phyloP scores from a whole-genome alignment of 2,329 filamentous ascomycete genomes.

The Periconia sp. region DNA sequence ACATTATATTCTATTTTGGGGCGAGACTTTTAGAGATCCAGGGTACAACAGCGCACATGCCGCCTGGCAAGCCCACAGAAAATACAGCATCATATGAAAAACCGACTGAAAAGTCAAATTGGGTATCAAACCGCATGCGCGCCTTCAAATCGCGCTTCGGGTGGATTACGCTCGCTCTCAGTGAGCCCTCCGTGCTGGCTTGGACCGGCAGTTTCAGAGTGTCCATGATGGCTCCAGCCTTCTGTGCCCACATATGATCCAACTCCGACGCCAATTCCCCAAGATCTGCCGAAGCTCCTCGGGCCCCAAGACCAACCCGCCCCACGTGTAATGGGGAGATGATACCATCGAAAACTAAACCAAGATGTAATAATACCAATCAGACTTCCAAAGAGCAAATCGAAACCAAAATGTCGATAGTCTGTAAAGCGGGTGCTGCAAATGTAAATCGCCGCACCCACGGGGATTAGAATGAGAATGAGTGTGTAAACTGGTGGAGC shows the following conservation, averaged over 20 bases:
- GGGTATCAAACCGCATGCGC: constrained; percentile 4
- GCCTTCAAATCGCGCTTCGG: not conserved
- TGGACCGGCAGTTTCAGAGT: constrained; percentile 5
- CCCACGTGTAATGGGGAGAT: constrained; percentile 77
- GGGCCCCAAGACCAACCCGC: constrained; percentile 91
- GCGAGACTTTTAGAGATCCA: too few species aligned
- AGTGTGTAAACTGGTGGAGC: constrained; percentile 84
- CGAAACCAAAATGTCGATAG: constrained; percentile 90
- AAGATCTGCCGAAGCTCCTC: constrained; percentile 73
- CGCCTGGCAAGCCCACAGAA: not conserved
- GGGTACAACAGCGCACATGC: not conserved
- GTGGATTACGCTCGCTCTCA: constrained; percentile 5
- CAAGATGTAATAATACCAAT: constrained; percentile 76
- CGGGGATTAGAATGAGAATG: constrained; percentile 71
- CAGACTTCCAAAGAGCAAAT: constrained; percentile 83
- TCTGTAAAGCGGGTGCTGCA: constrained; percentile 86
- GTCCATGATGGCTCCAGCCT: constrained; percentile 45
- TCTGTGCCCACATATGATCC: constrained; percentile 55
- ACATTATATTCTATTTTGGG: too few species aligned
- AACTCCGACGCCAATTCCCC: constrained; percentile 73
- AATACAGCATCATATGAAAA: not conserved
- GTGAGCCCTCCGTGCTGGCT: constrained; percentile 4
- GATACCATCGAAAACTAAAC: constrained; percentile 84
- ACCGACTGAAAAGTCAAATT: not conserved
- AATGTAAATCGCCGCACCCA: constrained; percentile 79